Conservation (phyloP, 176 grass and related monocot genomes). For the Aegilops umbellulata region DNA sequence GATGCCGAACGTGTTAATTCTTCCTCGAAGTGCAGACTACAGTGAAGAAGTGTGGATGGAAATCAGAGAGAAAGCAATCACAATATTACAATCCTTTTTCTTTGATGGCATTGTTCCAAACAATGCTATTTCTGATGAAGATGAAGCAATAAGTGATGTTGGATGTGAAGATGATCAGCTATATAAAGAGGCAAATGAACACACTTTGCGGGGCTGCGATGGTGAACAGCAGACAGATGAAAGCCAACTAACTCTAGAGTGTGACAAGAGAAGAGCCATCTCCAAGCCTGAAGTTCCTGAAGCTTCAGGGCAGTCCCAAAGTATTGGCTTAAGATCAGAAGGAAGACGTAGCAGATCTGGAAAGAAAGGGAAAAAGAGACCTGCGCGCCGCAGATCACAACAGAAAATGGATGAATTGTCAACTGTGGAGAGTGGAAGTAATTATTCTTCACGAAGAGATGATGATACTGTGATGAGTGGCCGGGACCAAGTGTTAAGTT, state of each 20-base stretch:
- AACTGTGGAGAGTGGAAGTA: slow-evolving; percentile 62
- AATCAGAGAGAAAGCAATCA: slow-evolving; percentile 86
- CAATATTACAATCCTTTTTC: slow-evolving; percentile 89
- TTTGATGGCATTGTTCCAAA: slow-evolving; percentile 86
- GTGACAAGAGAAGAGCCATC: slow-evolving; percentile 67
- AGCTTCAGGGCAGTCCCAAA: slow-evolving; percentile 55
- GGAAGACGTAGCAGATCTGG: slow-evolving; percentile 70
- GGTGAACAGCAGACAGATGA: slow-evolving; percentile 64
- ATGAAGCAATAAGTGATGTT: slow-evolving; percentile 66
- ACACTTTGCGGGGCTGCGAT: slow-evolving; percentile 34
- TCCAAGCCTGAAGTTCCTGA: slow-evolving; percentile 65
- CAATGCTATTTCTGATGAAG: slow-evolving; percentile 79
- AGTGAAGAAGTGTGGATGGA: slow-evolving; percentile 99
- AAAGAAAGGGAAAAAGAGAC: slow-evolving; percentile 98
- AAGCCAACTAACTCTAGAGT: slow-evolving; percentile 72
- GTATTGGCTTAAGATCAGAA: slow-evolving; percentile 69
- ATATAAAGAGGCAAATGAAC: slow-evolving; percentile 63
- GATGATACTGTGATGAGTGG: slow-evolving; percentile 63
- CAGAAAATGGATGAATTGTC: slow-evolving; percentile 85
- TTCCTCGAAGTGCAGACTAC: slow-evolving; percentile 92
- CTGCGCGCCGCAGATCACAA: slow-evolving; percentile 72
- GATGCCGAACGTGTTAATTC: slow-evolving; percentile 98
- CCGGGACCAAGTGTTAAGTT: slow-evolving; percentile 78
- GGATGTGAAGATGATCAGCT: slow-evolving; percentile 57
- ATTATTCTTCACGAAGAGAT: slow-evolving; percentile 62